A percentile compares a stretch with the other conserved stretches of the same genome.
Evolutionary conservation across 2,329 filamentous ascomycete genomes (phyloP).

Genomic region (Paraphaeosphaeria minitans): DNA sequence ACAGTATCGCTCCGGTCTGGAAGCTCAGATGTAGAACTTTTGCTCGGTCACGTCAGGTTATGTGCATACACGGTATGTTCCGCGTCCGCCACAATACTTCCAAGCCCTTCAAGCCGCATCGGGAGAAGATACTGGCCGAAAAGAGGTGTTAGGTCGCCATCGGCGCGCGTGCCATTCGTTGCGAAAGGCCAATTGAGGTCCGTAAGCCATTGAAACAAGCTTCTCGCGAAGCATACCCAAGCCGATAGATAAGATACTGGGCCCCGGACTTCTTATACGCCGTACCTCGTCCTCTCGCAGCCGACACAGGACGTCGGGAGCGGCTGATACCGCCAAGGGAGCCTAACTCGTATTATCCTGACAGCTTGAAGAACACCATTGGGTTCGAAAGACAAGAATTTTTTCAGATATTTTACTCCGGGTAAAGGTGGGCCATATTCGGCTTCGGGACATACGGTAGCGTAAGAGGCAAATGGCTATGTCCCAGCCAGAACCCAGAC

Average conservation of each 20-base stretch:
- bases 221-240: constrained; percentile 7
- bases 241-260: neutral
- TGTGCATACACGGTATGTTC: constrained; percentile 8
- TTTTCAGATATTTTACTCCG: neutral
- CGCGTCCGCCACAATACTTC: constrained; percentile 30
- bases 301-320: constrained; percentile 2
- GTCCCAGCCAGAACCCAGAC: neutral
- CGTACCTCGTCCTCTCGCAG: neutral
- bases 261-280: neutral
- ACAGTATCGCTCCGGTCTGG: constrained; percentile 11
- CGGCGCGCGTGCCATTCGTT: neutral
- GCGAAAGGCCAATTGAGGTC: neutral
- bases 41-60: neutral
- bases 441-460: neutral
- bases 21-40: constrained; percentile 8
- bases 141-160: neutral
- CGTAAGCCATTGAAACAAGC: constrained; percentile 4
- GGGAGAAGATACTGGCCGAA: neutral
- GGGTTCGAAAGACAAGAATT: neutral
- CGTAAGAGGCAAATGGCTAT: neutral
- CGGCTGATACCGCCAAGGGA: constrained; percentile 12
- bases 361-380: neutral
- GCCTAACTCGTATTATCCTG: constrained; percentile 7
- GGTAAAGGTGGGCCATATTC: neutral
- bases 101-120: constrained; percentile 25